A percentile compares a stretch with the other conserved stretches of the same genome.
Conservation (phyloP, 2,329 filamentous ascomycete genomes). For the Alternaria sp. region DNA sequence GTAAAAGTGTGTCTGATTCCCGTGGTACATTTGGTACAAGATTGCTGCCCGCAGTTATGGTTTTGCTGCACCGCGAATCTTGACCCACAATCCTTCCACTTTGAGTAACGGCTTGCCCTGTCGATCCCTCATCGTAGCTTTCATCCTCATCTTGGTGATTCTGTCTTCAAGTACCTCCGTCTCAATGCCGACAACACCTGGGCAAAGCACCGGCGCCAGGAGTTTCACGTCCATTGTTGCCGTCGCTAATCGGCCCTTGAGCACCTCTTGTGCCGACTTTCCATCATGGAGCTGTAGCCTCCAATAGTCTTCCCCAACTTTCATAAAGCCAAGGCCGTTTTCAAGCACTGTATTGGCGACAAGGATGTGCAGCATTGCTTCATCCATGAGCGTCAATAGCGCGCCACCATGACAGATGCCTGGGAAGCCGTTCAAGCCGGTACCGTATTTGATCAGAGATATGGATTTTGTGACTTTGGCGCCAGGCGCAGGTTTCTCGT, state of each 20-base stretch:
- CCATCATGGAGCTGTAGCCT: constrained; percentile 16
- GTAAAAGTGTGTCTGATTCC: neutral
- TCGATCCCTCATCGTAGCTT: constrained; percentile 36
- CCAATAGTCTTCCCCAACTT: constrained; percentile 12
- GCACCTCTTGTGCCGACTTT: constrained; percentile 18
- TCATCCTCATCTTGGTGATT: constrained; percentile 32
- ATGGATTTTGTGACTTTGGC: constrained; percentile 21
- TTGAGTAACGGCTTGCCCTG: constrained; percentile 31
- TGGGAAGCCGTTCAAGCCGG: constrained; percentile 69
- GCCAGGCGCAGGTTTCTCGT: constrained; percentile 27
- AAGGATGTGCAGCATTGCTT: constrained; percentile 55
- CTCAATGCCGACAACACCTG: constrained; percentile 38
- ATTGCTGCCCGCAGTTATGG: constrained; percentile 14
- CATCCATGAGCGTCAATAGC: constrained; percentile 72
- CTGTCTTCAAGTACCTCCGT: constrained; percentile 30
- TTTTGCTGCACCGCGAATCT: constrained; percentile 27
- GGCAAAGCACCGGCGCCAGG: constrained; percentile 33
- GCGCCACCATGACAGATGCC: constrained; percentile 74
- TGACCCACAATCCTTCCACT: constrained; percentile 34
- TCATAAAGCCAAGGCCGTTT: constrained; percentile 12
- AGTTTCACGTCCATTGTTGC: constrained; percentile 34
- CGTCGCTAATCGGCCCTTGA: constrained; percentile 33
- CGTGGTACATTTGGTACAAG: neutral
- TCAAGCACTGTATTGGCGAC: constrained; percentile 25
- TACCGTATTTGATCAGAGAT: constrained; percentile 31